Conservation (phyloP, 352 stramenopile genomes). For the Saprolegnia diclina region DNA sequence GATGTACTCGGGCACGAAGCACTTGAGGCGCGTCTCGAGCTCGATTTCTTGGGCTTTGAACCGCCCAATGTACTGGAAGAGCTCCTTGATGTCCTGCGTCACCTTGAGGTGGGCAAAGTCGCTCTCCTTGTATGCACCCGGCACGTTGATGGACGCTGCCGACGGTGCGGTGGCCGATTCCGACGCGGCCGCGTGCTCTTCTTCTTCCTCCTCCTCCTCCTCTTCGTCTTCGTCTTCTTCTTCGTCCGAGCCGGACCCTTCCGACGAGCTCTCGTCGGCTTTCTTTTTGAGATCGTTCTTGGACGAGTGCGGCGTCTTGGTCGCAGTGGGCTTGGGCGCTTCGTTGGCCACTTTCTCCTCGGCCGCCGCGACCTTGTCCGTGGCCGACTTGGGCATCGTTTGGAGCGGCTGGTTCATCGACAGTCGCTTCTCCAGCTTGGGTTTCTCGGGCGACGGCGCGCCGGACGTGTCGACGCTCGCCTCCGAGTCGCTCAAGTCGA, state of each 20-base stretch:
- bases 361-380: constrained; percentile 19
- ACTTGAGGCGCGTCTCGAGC: constrained; percentile 93
- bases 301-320: constrained; percentile 31
- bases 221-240: constrained; percentile 43
- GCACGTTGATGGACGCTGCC: constrained; percentile 57
- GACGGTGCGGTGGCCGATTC: neutral
- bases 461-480: constrained; percentile 80
- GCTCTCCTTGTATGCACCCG: constrained; percentile 79
- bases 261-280: constrained; percentile 55
- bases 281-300: constrained; percentile 42
- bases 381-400: constrained; percentile 26
- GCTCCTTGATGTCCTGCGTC: constrained; percentile 81
- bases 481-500: constrained; percentile 80
- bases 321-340: constrained; percentile 22
- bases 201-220: constrained; percentile 43
- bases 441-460: constrained; percentile 49
- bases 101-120: constrained; percentile 87
- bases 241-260: constrained; percentile 53
- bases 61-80: constrained; percentile 91
- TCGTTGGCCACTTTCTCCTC: constrained; percentile 33
- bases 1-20: constrained; percentile 96
- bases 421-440: constrained; percentile 26
- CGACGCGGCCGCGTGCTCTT: neutral
- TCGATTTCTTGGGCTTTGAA: constrained; percentile 96
- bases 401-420: constrained; percentile 15